These are phyloP conservation scores for Eucalyptus cladocalyx DNA, from an alignment of 345 rosid species.

Conservation along the genomic window DNA sequence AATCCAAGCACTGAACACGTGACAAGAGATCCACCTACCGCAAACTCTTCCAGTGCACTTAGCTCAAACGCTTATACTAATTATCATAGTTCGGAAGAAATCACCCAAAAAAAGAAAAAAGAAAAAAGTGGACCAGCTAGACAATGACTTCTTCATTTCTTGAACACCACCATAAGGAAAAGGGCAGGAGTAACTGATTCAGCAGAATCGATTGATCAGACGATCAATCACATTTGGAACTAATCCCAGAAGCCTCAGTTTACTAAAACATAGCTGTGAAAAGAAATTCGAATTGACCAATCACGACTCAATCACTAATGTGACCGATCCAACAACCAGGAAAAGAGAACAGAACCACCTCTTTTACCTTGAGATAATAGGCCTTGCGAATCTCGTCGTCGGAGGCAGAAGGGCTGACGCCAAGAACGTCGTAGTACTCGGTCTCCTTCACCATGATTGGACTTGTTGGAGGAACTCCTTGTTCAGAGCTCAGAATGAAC, in stretches of 20 bases:
- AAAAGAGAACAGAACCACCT: background rate
- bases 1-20: background rate
- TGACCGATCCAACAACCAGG: background rate
- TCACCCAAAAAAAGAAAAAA: background rate
- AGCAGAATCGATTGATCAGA: background rate
- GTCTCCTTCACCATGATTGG: slow-evolving; percentile 55
- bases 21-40: background rate
- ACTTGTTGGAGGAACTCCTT: background rate
- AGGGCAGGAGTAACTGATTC: background rate
- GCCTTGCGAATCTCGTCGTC: slow-evolving; percentile 68
- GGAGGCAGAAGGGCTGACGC: slow-evolving; percentile 39
- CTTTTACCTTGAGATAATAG: slow-evolving; percentile 51
- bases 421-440: slow-evolving; percentile 64
- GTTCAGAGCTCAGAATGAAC: background rate
- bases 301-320: background rate
- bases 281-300: background rate
- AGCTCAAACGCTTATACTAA: background rate
- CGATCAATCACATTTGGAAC: background rate
- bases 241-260: background rate
- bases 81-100: background rate
- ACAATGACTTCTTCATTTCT: background rate
- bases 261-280: background rate
- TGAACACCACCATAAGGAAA: background rate
- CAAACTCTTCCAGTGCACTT: background rate
- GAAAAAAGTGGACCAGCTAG: background rate